A percentile compares a stretch with the other conserved stretches of the same genome.
Evolutionary conservation across 1,284 basidiomycete genomes (phyloP).

Genomic region (Ustilago xerochloae): DNA sequence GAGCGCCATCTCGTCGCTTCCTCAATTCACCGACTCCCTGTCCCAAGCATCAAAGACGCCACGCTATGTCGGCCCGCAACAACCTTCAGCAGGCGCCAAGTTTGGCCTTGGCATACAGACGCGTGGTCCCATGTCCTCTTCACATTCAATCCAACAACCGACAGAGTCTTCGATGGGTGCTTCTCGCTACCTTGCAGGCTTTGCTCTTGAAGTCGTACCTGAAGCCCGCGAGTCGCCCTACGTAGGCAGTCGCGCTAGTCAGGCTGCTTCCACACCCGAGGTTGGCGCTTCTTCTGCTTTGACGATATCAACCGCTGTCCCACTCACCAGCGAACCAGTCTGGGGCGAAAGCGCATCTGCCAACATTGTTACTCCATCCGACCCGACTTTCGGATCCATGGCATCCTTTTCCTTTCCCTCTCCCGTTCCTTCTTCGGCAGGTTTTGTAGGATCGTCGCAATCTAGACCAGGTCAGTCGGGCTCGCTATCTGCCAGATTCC

Average conservation of each 20-base stretch:
- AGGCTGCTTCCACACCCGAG: conserved; percentile 18
- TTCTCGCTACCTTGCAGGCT: conserved; percentile 16
- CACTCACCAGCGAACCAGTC: conserved; percentile 26
- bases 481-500: conserved; percentile 11
- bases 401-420: conserved; percentile 35
- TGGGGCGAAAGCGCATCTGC: conserved; percentile 40
- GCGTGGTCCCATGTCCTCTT: conserved; percentile 2
- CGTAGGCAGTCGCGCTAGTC: conserved; percentile 25
- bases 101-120: conserved; percentile 33
- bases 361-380: background rate
- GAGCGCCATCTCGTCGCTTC: conserved; percentile 21
- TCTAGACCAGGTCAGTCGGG: background rate
- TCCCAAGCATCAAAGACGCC: background rate
- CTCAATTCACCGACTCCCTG: conserved; percentile 6
- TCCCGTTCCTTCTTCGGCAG: conserved; percentile 8
- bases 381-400: conserved; percentile 16
- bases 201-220: conserved; percentile 24
- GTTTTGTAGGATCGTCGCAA: background rate
- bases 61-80: background rate
- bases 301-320: conserved; percentile 27
- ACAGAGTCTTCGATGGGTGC: background rate
- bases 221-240: conserved; percentile 39
- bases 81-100: conserved; percentile 1
- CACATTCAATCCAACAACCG: background rate
- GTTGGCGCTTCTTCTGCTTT: conserved; percentile 3